phyloP scores from a whole-genome alignment of 805 yeast species.

The Sugiyamaella marilandica region DNA sequence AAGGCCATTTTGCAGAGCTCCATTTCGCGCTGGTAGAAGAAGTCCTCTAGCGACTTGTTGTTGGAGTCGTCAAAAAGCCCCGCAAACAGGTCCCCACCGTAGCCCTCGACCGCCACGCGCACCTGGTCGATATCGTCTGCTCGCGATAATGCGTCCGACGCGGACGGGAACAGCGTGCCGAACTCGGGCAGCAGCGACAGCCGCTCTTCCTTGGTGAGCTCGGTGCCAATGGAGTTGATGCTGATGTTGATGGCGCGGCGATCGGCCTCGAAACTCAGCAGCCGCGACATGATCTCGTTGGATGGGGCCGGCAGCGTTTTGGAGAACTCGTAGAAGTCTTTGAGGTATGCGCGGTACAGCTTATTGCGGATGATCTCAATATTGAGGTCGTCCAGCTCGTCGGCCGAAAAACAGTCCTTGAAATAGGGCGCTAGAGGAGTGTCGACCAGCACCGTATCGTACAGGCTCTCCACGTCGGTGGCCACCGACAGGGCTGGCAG shows the following conservation, averaged over 20 bases:
- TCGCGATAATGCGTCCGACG: constrained; percentile 60
- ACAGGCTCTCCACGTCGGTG: constrained; percentile 88
- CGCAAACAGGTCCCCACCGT: constrained; percentile 28
- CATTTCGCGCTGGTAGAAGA: constrained; percentile 90
- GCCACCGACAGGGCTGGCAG: constrained; percentile 93
- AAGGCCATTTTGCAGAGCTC: constrained; percentile 85
- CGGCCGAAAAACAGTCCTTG: constrained; percentile 74
- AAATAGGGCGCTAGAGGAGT: constrained; percentile 98
- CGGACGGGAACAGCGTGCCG: constrained; percentile 81
- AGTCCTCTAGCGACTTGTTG: constrained; percentile 77
- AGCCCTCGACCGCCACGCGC: constrained; percentile 36
- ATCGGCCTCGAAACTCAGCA: constrained; percentile 90
- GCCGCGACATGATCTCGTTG: constrained; percentile 67
- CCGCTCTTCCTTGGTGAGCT: constrained; percentile 69
- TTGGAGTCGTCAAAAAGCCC: constrained; percentile 44
- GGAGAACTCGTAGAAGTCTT: constrained; percentile 74
- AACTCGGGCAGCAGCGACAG: constrained; percentile 67
- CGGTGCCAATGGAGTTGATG: constrained; percentile 82
- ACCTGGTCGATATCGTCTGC: constrained; percentile 86
- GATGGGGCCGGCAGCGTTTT: constrained; percentile 68
- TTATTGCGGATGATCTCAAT: constrained; percentile 92
- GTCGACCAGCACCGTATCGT: constrained; percentile 87
- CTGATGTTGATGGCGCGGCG: constrained; percentile 89
- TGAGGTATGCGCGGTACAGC: constrained; percentile 87
- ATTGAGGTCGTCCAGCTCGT: constrained; percentile 90